Base-by-base conservation (phyloP, 2,329 filamentous ascomycete genomes). In the Xylariaceae sp. region DNA sequence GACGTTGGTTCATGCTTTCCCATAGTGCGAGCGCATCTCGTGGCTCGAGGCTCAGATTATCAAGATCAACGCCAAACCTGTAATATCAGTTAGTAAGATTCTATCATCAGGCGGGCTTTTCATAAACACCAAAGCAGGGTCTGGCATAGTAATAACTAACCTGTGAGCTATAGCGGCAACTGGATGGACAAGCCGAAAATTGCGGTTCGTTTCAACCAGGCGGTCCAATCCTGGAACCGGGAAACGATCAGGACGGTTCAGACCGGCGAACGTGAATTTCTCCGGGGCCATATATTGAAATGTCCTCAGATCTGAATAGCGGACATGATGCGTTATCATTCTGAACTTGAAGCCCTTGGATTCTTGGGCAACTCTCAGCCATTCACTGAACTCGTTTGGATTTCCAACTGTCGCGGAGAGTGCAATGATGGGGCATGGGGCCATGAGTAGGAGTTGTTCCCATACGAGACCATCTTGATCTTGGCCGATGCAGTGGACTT, bases 361-460 rank as follows among this genome's bases (percentile, higher is more conserved):
- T 58, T 78, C 80, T 66, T 92, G 87, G 0, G 87, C 85, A 2
- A 78, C 78, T 0, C 76, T 75, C 0, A 93, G 78, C 89, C 89
- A 92, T 34, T 79, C 76, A 56, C 77, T 82, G 73, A 93, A 91
- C 66, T 88, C 83, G 1, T 80, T 71, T 0, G 88, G 88, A 63
- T 92, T 92, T 3, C 88, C 89, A 11, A 93, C 86, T 0, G 89
- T 93, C 1, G 89, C 89, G 1, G 89, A 92, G 1, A 93, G 79
- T 0, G 89, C 89, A 63, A 92, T 88, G 53, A 93, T 88, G 0
- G 88, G 89, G 65, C 88, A 92, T 1, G 88, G 88, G 0, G 88
- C 82, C 62, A 90, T 78, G 1, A 92, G 78, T 1, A 92, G 75
- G 2, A 93, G 77, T 68, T 92, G 88, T 67, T 93, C 88, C 88